A percentile compares a stretch with the other conserved stretches of the same genome.
phyloP scores from a whole-genome alignment of 1,284 basidiomycete species.

The Apiotrichum brassicae region DNA sequence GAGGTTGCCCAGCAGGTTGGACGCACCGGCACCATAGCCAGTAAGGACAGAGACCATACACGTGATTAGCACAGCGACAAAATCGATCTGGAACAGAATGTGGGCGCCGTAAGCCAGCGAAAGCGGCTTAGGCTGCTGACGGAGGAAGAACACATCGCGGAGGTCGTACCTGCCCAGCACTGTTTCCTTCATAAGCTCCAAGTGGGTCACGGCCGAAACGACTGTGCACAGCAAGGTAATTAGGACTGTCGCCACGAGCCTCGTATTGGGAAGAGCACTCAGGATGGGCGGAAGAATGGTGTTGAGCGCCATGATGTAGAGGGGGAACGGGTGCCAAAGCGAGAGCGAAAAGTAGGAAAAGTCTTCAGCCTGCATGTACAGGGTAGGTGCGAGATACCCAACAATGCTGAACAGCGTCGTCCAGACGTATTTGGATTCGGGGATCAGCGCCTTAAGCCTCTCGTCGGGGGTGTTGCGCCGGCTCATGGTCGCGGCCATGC shows the following conservation, averaged over 20 bases:
- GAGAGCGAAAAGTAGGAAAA: conserved; percentile 5
- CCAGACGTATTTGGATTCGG: conserved; percentile 9
- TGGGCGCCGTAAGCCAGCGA: conserved; percentile 6
- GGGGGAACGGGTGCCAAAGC: conserved; percentile 17
- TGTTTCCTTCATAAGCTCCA: conserved; percentile 2
- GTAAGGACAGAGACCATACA: background rate
- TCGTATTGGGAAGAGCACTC: background rate
- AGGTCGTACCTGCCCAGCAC: background rate
- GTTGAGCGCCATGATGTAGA: conserved; percentile 9
- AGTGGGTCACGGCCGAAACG: background rate
- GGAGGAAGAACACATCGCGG: conserved; percentile 8
- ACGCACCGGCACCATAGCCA: background rate
- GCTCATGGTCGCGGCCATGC: background rate
- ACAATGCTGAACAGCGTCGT: background rate
- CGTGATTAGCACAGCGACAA: background rate
- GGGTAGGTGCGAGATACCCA: conserved; percentile 4
- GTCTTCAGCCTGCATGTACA: background rate
- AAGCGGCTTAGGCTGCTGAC: background rate
- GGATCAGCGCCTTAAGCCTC: background rate
- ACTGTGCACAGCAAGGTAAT: background rate
- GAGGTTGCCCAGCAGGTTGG: background rate
- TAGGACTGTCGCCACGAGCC: background rate
- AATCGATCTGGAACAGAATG: conserved; percentile 10
- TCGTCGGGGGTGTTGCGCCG: background rate
- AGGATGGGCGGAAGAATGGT: conserved; percentile 8